Conservation (phyloP, 805 yeast genomes). For the Yarrowia keelungensis region DNA sequence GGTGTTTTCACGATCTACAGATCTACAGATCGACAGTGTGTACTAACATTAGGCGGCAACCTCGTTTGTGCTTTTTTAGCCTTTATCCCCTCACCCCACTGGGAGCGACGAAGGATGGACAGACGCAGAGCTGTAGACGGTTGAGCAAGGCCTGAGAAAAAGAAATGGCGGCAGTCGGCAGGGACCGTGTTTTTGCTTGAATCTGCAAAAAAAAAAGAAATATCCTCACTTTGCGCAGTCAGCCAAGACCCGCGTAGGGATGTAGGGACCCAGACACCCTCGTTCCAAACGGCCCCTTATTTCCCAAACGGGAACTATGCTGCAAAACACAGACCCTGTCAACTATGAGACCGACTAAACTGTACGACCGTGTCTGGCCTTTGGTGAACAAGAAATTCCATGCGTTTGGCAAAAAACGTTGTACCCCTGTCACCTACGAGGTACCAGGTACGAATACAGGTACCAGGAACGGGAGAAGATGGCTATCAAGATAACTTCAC, state of each 20-base stretch:
- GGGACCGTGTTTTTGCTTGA: constrained; percentile 7
- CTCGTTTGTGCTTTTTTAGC: neutral
- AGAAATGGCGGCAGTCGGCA: neutral
- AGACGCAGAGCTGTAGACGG: neutral
- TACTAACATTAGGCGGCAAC: neutral
- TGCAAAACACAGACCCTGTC: constrained; percentile 30
- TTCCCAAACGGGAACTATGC: constrained; percentile 7
- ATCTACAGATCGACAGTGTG: constrained; percentile 9
- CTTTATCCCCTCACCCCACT: neutral
- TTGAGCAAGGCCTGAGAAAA: neutral
- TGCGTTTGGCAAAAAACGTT: neutral
- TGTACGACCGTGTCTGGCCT: neutral
- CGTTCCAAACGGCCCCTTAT: constrained; percentile 9
- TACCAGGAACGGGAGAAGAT: neutral
- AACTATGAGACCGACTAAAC: constrained; percentile 23
- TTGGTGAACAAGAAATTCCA: neutral
- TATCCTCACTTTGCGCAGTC: neutral
- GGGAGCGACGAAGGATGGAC: neutral
- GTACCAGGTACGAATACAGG: neutral
- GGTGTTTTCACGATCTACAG: constrained; percentile 31
- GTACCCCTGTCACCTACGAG: constrained; percentile 7
- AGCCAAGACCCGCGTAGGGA: no score
- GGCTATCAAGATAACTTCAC: neutral
- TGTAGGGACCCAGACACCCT: neutral
- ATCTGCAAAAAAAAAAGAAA: constrained; percentile 3